Evolutionary conservation across 208 protist genomes (phyloP), one percentile per base, ranked within the genome.

Genomic region (Wallacemonas rigidus): DNA sequence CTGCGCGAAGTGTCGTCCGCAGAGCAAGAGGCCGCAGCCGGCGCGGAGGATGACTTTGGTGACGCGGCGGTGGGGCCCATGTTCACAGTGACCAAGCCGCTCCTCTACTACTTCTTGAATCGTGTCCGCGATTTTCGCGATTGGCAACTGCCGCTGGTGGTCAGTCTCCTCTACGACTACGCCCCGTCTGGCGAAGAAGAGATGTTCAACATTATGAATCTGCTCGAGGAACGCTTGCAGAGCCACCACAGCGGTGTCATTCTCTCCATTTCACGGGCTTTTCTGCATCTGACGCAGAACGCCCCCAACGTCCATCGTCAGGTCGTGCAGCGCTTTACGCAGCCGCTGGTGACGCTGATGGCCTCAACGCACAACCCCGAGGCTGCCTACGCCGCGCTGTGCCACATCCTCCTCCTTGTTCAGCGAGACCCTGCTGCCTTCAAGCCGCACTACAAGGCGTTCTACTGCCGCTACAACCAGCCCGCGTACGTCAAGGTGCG

Each of bases 181-280:
- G 82, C 70, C 2, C 90, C 92, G 9, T 45, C 48, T 6, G 76
- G 40, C 15, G 92, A 96, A 76, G 88, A 93, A 15, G 95, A 97
- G 75, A 92, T 97, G 81, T 96, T 90, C 74, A 85, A 93, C 50
- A 91, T 96, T 40, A 95, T 96, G 93, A 98, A 98, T 75, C 72
- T 98, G 50, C 85, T 99, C 11, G 94, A 98, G 62, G 93, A 97
- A 44, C 77, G 80, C 2, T 86, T 99, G 2, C 72, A 89, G 68
- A 87, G 91, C 55, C 78, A 82, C 62, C 98, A 98, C 85, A 88
- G 79, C 62, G 85, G 91, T 54, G 75, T 98, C 8, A 81, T 99
- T 2, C 72, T 99, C 11, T 82, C 83, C 57, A 82, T 86, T 47
- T 87, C 80, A 40, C 74, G 93, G 35, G 85, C 91, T 5, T 98